Conservation (phyloP, 108 stramenopile species). For the Tribonema minus region DNA sequence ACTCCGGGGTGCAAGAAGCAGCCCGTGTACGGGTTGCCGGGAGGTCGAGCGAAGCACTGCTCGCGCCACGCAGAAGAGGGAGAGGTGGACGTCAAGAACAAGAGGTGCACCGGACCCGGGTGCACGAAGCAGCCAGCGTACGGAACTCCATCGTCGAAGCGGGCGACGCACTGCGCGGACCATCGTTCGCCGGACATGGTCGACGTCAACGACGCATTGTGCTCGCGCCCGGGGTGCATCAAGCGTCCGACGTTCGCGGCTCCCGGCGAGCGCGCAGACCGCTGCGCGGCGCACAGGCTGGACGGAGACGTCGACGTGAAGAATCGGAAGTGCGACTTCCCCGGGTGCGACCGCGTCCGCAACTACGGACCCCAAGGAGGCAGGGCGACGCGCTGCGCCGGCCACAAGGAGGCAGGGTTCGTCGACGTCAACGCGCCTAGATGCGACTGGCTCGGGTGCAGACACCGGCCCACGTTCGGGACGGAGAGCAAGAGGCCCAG, state of each 20-base stretch:
- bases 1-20: no score
- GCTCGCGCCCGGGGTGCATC: slow-evolving; percentile 28
- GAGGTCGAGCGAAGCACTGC: no score
- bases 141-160: slow-evolving; percentile 17
- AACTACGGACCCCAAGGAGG: slow-evolving; percentile 38
- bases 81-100: slow-evolving; percentile 44
- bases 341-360: slow-evolving; percentile 29
- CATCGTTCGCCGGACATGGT: slow-evolving; percentile 27
- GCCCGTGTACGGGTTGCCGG: no score
- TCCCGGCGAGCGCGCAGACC: slow-evolving; percentile 30
- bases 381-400: slow-evolving; percentile 25
- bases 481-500: slow-evolving; percentile 6
- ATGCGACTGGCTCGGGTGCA: slow-evolving; percentile 33
- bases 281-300: slow-evolving; percentile 36
- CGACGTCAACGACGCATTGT: slow-evolving; percentile 32
- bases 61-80: no score
- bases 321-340: slow-evolving; percentile 39
- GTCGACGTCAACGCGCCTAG: slow-evolving; percentile 32
- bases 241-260: slow-evolving; percentile 38
- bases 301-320: slow-evolving; percentile 35
- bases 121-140: slow-evolving; percentile 39
- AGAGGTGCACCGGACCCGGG: slow-evolving; percentile 16
- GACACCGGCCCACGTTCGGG: slow-evolving; percentile 35
- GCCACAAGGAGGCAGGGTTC: slow-evolving; percentile 43
- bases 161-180: slow-evolving; percentile 14